These are phyloP conservation scores for Fusarium oxysporum DNA, from an alignment of 2,329 filamentous ascomycete species.

Conservation along the genomic window DNA sequence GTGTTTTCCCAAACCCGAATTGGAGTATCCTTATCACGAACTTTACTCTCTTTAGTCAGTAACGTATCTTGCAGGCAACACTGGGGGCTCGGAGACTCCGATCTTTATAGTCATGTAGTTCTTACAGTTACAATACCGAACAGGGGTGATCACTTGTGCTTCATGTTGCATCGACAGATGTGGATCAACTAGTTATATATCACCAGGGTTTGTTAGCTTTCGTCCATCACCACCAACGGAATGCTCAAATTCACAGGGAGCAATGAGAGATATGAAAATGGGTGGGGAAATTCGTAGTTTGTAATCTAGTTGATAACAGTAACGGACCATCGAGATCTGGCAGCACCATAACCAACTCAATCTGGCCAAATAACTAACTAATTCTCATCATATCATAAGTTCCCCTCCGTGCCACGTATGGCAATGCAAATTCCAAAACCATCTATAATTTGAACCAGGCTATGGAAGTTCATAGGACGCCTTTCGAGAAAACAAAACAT, in stretches of 20 bases:
- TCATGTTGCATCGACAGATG: neutral
- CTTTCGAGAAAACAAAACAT: constrained; percentile 16
- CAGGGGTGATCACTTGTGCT: neutral
- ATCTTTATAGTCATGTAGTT: neutral
- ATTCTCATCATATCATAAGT: constrained; percentile 32
- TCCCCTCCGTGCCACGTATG: constrained; percentile 24
- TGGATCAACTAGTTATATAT: neutral
- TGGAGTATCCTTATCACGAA: neutral
- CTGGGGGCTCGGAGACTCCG: neutral
- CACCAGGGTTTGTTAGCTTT: neutral
- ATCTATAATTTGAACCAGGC: constrained; percentile 22
- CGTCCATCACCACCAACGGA: neutral
- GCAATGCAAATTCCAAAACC: constrained; percentile 27
- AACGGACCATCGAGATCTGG: neutral
- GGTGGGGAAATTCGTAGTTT: neutral
- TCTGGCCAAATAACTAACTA: constrained; percentile 10
- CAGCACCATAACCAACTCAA: neutral
- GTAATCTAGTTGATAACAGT: constrained; percentile 17
- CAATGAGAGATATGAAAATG: neutral
- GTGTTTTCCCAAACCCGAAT: neutral
- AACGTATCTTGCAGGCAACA: neutral
- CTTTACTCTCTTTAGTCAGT: neutral
- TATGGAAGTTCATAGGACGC: constrained; percentile 17
- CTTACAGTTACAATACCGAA: neutral
- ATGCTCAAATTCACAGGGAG: neutral